Evolutionary conservation across 805 yeast species (phyloP).

Genomic region (Kregervanrija fluxuum): DNA sequence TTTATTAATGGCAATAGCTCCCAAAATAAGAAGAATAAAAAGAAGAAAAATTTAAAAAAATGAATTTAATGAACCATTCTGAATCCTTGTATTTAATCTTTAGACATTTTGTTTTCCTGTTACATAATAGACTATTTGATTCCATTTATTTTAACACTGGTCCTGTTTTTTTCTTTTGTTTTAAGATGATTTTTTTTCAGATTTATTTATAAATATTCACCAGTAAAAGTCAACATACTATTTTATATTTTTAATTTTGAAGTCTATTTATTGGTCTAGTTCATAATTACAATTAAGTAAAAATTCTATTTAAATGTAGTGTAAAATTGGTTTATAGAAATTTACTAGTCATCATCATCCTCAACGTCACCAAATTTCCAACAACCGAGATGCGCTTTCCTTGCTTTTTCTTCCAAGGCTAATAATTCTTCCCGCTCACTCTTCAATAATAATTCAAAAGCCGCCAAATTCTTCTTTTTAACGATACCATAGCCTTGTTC

Average conservation of each 20-base stretch:
- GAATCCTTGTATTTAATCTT: constrained; percentile 2
- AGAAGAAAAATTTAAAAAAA: constrained; percentile 18
- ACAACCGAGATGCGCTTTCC: constrained; percentile 47
- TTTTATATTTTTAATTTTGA: too few relatives aligned
- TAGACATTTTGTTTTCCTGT: constrained; percentile 1
- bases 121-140: background rate
- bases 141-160: too few relatives aligned
- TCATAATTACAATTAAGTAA: too few relatives aligned
- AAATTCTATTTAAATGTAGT: too few relatives aligned
- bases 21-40: constrained; percentile 24
- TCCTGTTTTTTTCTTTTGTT: too few relatives aligned
- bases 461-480: constrained; percentile 26
- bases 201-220: too few relatives aligned
- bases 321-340: background rate
- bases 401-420: constrained; percentile 43
- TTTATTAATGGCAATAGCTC: constrained; percentile 56
- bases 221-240: too few relatives aligned
- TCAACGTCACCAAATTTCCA: constrained; percentile 75
- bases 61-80: constrained; percentile 5
- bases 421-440: constrained; percentile 34
- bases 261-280: too few relatives aligned
- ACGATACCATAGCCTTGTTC: constrained; percentile 56
- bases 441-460: constrained; percentile 30
- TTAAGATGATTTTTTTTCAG: too few relatives aligned
- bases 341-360: constrained; percentile 37